These are phyloP conservation scores for Synchytrium microbalum DNA, from an alignment of 371 early-diverging fungal species.

Conservation along the genomic window DNA sequence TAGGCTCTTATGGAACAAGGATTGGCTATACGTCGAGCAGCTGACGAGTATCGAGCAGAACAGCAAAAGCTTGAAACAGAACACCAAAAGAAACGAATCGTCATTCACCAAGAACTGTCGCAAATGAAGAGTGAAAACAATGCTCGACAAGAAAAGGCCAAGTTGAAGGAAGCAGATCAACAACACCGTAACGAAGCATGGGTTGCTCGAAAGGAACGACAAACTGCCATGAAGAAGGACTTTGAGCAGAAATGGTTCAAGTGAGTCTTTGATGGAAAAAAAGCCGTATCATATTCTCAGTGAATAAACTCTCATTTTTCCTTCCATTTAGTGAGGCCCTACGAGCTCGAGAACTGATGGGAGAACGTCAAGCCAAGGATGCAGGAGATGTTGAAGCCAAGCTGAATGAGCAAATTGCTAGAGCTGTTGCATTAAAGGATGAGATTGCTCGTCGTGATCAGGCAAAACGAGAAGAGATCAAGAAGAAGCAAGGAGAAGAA, in stretches of 20 bases:
- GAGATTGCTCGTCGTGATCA: slow-evolving; percentile 14
- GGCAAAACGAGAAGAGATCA: slow-evolving; percentile 9
- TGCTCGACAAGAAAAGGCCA: background rate
- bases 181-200: slow-evolving; percentile 15
- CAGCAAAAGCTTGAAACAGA: background rate
- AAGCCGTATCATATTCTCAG: background rate
- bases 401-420: slow-evolving; percentile 21
- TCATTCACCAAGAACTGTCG: background rate
- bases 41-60: background rate
- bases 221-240: slow-evolving; percentile 22
- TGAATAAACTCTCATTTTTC: background rate
- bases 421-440: slow-evolving; percentile 19
- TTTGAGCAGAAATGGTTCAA: slow-evolving; percentile 24
- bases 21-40: background rate
- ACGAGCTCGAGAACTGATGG: slow-evolving; percentile 17
- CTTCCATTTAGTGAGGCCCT: slow-evolving; percentile 18
- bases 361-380: slow-evolving; percentile 16
- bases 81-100: background rate
- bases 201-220: slow-evolving; percentile 20
- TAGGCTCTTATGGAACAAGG: background rate
- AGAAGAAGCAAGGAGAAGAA: slow-evolving; percentile 14
- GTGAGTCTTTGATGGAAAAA: slow-evolving; percentile 1
- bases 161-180: slow-evolving; percentile 6
- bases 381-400: slow-evolving; percentile 15
- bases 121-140: slow-evolving; percentile 9